Evolutionary conservation across 2,329 filamentous ascomycete genomes (phyloP).

Genomic region (Annulohypoxylon truncatum): DNA sequence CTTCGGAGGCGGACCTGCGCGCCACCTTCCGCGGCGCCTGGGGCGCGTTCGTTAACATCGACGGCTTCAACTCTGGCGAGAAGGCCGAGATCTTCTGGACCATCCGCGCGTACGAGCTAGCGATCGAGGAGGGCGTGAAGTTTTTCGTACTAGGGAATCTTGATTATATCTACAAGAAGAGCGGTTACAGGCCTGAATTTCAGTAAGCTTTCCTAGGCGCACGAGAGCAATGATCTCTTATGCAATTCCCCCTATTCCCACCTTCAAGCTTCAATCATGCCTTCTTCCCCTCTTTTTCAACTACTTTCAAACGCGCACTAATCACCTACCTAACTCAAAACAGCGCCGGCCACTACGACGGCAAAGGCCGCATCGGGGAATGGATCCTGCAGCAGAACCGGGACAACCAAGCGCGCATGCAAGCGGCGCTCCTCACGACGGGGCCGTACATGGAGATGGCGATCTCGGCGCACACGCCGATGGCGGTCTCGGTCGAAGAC

Average conservation of each 20-base stretch:
- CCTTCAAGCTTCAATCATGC: too few relatives aligned
- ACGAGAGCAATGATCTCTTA: too few relatives aligned
- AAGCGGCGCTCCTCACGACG: slow-evolving; percentile 70
- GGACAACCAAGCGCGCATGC: slow-evolving; percentile 51
- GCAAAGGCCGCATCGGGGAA: slow-evolving; percentile 58
- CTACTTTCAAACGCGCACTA: background rate
- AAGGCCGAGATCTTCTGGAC: slow-evolving; percentile 63
- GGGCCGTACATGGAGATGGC: slow-evolving; percentile 64
- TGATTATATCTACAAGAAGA: slow-evolving; percentile 61
- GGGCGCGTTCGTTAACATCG: slow-evolving; percentile 66
- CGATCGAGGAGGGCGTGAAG: slow-evolving; percentile 57
- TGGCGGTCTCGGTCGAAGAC: slow-evolving; percentile 55
- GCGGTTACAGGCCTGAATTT: slow-evolving; percentile 58
- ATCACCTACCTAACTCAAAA: background rate
- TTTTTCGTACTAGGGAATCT: slow-evolving; percentile 62
- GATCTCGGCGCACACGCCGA: slow-evolving; percentile 51
- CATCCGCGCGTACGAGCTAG: slow-evolving; percentile 56
- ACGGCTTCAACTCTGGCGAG: slow-evolving; percentile 65
- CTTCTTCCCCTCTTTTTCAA: too few relatives aligned
- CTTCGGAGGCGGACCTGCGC: slow-evolving; percentile 58
- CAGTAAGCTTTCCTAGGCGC: slow-evolving; percentile 1
- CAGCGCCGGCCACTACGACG: slow-evolving; percentile 61
- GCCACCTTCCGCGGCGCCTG: slow-evolving; percentile 57
- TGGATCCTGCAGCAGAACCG: slow-evolving; percentile 59
- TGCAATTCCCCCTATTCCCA: background rate